phyloP scores from a whole-genome alignment of 2,329 filamentous ascomycete species.

The Pseudopyricularia cyperi region DNA sequence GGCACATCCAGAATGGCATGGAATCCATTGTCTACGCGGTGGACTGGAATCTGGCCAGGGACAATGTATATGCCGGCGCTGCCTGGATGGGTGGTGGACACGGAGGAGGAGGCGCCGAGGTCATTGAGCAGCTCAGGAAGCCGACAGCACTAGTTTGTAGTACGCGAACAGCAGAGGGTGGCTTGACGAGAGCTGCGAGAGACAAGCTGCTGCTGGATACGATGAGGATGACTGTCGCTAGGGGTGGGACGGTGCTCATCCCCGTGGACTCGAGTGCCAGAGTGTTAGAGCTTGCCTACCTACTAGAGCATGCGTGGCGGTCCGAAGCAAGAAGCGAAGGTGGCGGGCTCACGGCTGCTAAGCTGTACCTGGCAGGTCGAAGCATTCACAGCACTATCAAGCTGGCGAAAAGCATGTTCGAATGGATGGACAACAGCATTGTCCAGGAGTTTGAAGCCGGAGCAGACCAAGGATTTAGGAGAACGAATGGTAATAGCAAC shows the following conservation, averaged over 20 bases:
- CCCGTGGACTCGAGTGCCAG: constrained; percentile 93
- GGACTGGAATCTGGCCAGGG: constrained; percentile 95
- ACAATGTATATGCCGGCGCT: constrained; percentile 87
- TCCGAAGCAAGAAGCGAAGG: constrained; percentile 40
- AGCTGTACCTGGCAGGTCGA: constrained; percentile 72
- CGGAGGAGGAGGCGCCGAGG: constrained; percentile 65
- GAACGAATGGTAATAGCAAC: constrained; percentile 25
- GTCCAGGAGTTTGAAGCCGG: constrained; percentile 79
- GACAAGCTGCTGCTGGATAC: constrained; percentile 78
- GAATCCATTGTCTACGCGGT: constrained; percentile 97
- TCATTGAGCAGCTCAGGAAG: constrained; percentile 85
- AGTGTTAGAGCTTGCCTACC: constrained; percentile 80
- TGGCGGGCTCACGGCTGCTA: constrained; percentile 37
- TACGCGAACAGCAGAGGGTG: constrained; percentile 53
- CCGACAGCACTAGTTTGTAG: constrained; percentile 92
- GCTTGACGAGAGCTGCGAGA: constrained; percentile 38
- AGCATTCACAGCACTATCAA: constrained; percentile 82
- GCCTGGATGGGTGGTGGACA: constrained; percentile 72
- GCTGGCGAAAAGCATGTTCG: constrained; percentile 87
- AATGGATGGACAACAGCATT: constrained; percentile 98
- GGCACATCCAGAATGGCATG: constrained; percentile 94
- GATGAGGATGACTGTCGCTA: constrained; percentile 63
- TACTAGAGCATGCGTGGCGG: constrained; percentile 87
- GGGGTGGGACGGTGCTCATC: constrained; percentile 83
- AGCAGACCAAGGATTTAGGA: constrained; percentile 31